A percentile compares a stretch with the other conserved stretches of the same genome.
Evolutionary conservation across 1,284 basidiomycete genomes (phyloP).

Genomic region (Inonotus obliquus): DNA sequence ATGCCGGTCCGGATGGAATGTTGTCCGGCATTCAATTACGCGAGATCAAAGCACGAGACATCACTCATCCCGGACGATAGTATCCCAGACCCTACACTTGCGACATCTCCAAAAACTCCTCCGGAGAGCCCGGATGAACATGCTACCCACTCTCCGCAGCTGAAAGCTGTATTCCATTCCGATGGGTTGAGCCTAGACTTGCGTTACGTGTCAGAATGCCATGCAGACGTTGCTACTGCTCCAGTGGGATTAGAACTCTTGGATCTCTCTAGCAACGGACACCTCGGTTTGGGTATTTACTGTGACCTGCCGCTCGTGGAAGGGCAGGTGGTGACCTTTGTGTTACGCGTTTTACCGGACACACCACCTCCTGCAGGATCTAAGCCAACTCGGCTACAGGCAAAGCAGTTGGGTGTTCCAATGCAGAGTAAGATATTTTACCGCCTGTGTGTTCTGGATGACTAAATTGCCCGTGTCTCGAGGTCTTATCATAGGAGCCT

Average conservation of each 20-base stretch:
- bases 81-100: conserved; percentile 28
- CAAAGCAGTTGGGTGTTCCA: conserved; percentile 44
- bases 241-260: conserved; percentile 50
- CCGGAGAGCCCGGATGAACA: conserved; percentile 19
- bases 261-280: conserved; percentile 61
- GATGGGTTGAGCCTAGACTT: conserved; percentile 65
- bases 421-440: conserved; percentile 37
- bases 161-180: conserved; percentile 70
- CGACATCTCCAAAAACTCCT: conserved; percentile 11
- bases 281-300: conserved; percentile 53
- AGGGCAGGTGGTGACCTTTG: conserved; percentile 83
- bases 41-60: conserved; percentile 66
- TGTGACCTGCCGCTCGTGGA: conserved; percentile 62
- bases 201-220: conserved; percentile 62
- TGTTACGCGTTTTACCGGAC: conserved; percentile 63
- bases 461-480: neutral
- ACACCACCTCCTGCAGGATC: conserved; percentile 7
- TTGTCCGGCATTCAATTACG: conserved; percentile 93
- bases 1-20: conserved; percentile 80
- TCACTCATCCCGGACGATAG: conserved; percentile 49
- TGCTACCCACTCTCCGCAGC: conserved; percentile 27
- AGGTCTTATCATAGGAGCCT: conserved; percentile 46
- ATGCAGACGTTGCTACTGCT: conserved; percentile 38
- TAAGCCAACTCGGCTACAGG: conserved; percentile 33
- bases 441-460: neutral